Conservation (phyloP, 2,329 filamentous ascomycete species). For the Blumeria graminis region DNA sequence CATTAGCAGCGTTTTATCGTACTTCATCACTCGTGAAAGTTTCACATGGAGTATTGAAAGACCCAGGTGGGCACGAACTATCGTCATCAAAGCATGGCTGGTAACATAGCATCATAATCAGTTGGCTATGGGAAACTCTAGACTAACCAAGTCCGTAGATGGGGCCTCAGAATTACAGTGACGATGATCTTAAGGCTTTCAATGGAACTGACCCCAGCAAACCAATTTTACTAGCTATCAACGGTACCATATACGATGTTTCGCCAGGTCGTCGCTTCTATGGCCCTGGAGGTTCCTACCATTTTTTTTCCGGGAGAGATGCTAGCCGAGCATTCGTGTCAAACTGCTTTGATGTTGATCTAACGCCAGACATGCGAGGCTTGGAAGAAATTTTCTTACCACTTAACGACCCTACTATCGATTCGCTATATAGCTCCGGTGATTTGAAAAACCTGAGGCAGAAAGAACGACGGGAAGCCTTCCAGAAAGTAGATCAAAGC, state of each 20-base stretch:
- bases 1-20: slow-evolving; percentile 9
- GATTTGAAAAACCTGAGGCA: slow-evolving; percentile 29
- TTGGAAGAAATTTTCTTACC: slow-evolving; percentile 68
- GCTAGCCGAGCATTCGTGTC: slow-evolving; percentile 78
- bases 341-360: slow-evolving; percentile 62
- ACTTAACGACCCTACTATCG: slow-evolving; percentile 34
- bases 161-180: slow-evolving; percentile 46
- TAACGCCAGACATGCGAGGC: slow-evolving; percentile 62
- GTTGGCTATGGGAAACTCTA: background rate
- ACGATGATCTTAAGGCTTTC: slow-evolving; percentile 46
- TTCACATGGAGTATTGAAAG: slow-evolving; percentile 11
- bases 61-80: slow-evolving; percentile 9
- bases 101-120: slow-evolving; percentile 4
- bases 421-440: slow-evolving; percentile 29
- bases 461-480: slow-evolving; percentile 40
- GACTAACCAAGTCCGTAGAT: slow-evolving; percentile 15
- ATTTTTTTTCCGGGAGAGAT: slow-evolving; percentile 67
- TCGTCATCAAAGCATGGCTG: slow-evolving; percentile 9
- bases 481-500: slow-evolving; percentile 36
- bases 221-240: slow-evolving; percentile 78
- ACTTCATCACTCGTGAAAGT: slow-evolving; percentile 14
- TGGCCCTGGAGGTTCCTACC: slow-evolving; percentile 67
- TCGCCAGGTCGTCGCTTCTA: slow-evolving; percentile 44
- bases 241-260: slow-evolving; percentile 71
- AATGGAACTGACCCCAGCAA: slow-evolving; percentile 51